Evolutionary conservation across 2,329 filamentous ascomycete genomes (phyloP).

Genomic region (Talaromyces sp.): DNA sequence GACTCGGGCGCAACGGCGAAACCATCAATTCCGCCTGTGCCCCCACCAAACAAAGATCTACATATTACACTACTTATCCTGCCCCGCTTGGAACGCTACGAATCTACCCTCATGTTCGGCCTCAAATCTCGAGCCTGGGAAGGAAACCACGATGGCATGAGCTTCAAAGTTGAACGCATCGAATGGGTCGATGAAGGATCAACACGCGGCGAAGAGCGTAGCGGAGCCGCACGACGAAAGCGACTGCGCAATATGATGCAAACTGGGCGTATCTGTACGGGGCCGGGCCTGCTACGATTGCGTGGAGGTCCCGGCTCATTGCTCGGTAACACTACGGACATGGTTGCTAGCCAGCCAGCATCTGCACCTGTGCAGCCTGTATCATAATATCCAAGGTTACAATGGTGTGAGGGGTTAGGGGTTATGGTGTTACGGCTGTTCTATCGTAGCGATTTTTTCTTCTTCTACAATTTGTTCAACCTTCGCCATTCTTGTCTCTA

Average conservation of each 20-base stretch:
- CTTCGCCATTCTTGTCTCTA: background rate
- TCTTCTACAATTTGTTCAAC: background rate
- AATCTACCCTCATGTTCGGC: conserved; percentile 71
- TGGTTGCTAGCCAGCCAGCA: background rate
- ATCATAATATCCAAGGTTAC: conserved; percentile 1
- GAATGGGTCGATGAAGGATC: conserved; percentile 77
- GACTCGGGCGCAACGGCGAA: conserved; percentile 20
- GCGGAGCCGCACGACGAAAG: conserved; percentile 48
- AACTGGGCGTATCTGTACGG: conserved; percentile 42
- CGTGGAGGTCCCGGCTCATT: conserved; percentile 24
- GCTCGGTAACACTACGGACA: background rate
- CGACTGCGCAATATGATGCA: conserved; percentile 47
- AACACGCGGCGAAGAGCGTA: conserved; percentile 45
- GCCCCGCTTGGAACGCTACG: conserved; percentile 73
- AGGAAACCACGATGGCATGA: conserved; percentile 76
- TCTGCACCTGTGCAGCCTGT: conserved; percentile 17
- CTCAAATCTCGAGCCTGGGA: conserved; percentile 79
- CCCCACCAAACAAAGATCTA: conserved; percentile 68
- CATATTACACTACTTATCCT: conserved; percentile 85
- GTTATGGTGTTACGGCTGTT: background rate
- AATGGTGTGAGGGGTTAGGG: background rate
- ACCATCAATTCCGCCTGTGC: conserved; percentile 41
- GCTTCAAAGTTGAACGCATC: conserved; percentile 77
- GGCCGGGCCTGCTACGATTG: conserved; percentile 35
- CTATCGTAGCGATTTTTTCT: background rate